phyloP scores from a whole-genome alignment of 495 filamentous ascomycete species.

The Acidomyces sp. region DNA sequence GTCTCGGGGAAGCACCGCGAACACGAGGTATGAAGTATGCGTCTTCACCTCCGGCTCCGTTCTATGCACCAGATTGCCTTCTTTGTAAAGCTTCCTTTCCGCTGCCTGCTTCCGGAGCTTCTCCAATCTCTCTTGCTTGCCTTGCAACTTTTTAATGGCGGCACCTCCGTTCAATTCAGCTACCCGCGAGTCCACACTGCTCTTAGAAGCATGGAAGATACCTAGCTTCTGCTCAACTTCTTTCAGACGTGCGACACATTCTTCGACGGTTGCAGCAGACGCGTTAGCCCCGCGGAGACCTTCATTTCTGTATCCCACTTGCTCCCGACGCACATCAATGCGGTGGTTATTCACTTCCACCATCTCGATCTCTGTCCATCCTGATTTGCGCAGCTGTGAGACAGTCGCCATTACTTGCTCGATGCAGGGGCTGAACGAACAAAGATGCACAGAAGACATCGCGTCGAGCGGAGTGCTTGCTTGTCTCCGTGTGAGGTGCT shows the following conservation, averaged over 20 bases:
- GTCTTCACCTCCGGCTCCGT: slow-evolving; percentile 81
- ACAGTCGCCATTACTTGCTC: slow-evolving; percentile 85
- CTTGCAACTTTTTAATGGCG: slow-evolving; percentile 19
- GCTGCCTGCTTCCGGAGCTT: slow-evolving; percentile 23
- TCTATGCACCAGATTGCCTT: slow-evolving; percentile 64
- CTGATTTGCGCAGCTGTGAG: slow-evolving; percentile 56
- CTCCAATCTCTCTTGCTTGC: slow-evolving; percentile 22
- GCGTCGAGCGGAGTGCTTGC: slow-evolving; percentile 61
- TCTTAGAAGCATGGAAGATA: slow-evolving; percentile 36
- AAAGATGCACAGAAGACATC: slow-evolving; percentile 53
- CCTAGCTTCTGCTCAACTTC: slow-evolving; percentile 56
- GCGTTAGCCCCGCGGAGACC: slow-evolving; percentile 44
- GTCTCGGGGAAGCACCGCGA: slow-evolving; percentile 73
- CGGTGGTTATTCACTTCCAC: slow-evolving; percentile 65
- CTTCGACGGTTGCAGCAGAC: slow-evolving; percentile 55
- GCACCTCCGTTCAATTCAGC: slow-evolving; percentile 16
- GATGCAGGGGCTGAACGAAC: slow-evolving; percentile 92
- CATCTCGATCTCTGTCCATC: slow-evolving; percentile 89
- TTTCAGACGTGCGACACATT: slow-evolving; percentile 58
- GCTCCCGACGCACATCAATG: slow-evolving; percentile 69
- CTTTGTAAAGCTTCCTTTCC: slow-evolving; percentile 35
- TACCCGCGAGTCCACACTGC: slow-evolving; percentile 20
- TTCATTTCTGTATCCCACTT: slow-evolving; percentile 51
- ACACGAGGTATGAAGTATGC: slow-evolving; percentile 89
- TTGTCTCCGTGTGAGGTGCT: slow-evolving; percentile 54